Conservation (phyloP, 768 basidiomycete genomes). For the Sarcodon sp. region DNA sequence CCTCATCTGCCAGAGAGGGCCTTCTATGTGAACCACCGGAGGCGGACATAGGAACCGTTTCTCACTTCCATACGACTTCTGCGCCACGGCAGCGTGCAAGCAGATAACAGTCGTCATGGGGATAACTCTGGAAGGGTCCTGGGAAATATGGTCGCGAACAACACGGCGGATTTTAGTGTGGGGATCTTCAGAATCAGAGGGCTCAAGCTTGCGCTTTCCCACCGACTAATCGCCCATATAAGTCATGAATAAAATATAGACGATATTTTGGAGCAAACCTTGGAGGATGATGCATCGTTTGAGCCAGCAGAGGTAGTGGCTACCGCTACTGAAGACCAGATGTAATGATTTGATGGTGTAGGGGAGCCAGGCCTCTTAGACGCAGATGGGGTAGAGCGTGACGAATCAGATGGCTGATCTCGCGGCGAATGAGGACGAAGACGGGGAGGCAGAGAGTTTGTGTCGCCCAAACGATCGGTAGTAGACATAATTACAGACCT, state of each 20-base stretch:
- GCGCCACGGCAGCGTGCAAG: conserved; percentile 85
- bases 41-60: conserved; percentile 92
- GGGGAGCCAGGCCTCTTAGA: no score
- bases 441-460: no score
- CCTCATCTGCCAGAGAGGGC: conserved; percentile 76
- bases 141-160: conserved; percentile 70
- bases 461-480: no score
- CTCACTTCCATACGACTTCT: conserved; percentile 94
- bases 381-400: no score
- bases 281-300: background rate
- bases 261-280: background rate
- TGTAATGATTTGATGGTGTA: no score
- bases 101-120: conserved; percentile 89
- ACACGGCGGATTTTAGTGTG: conserved; percentile 78
- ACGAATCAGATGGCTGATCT: no score
- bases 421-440: no score
- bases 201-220: conserved; percentile 67
- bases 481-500: no score
- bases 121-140: conserved; percentile 62
- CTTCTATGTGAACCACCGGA: conserved; percentile 86
- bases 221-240: conserved; percentile 5
- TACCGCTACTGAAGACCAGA: no score
- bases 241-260: conserved; percentile 4
- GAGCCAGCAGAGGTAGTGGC: no score
- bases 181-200: conserved; percentile 43